A percentile compares a stretch with the other conserved stretches of the same genome.
Conservation (phyloP, 1,284 basidiomycete genomes). For the Rhodotorula sp. region DNA sequence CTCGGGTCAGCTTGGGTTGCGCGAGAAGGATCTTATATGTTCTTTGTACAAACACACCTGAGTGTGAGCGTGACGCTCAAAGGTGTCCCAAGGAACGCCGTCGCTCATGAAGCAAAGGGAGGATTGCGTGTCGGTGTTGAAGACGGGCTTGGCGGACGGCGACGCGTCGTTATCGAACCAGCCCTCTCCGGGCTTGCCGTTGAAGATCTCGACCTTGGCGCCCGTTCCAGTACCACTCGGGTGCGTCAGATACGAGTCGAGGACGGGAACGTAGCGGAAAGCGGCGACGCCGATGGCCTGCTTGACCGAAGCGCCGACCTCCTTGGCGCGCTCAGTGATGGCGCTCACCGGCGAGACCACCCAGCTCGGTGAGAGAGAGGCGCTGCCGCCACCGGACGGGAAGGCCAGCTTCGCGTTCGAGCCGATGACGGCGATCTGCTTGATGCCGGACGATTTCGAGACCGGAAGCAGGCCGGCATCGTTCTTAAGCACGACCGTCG, state of each 20-base stretch:
- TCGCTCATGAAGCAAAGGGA: constrained; percentile 28
- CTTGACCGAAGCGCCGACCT: constrained; percentile 45
- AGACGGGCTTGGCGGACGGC: neutral
- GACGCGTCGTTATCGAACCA: neutral
- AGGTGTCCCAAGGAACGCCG: constrained; percentile 20
- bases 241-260: constrained; percentile 49
- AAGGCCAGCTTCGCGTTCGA: constrained; percentile 59
- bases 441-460: constrained; percentile 52
- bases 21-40: no score
- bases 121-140: constrained; percentile 2
- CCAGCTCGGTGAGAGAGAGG: constrained; percentile 68
- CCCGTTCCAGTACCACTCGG: constrained; percentile 57
- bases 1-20: neutral
- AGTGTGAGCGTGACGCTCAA: constrained; percentile 28
- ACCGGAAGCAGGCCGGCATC: constrained; percentile 61
- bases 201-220: constrained; percentile 53
- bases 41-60: constrained; percentile 42
- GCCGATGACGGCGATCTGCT: constrained; percentile 71
- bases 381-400: constrained; percentile 72
- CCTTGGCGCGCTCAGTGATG: constrained; percentile 55
- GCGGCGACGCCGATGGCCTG: constrained; percentile 52
- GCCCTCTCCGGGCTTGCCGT: constrained; percentile 1
- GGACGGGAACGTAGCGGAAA: constrained; percentile 40
- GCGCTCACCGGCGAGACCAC: constrained; percentile 66
- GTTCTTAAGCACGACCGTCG: constrained; percentile 71